A percentile compares a stretch with the other conserved stretches of the same genome.
phyloP scores from a whole-genome alignment of 352 stramenopile species.

The Globisporangium rhizosaccharum region DNA sequence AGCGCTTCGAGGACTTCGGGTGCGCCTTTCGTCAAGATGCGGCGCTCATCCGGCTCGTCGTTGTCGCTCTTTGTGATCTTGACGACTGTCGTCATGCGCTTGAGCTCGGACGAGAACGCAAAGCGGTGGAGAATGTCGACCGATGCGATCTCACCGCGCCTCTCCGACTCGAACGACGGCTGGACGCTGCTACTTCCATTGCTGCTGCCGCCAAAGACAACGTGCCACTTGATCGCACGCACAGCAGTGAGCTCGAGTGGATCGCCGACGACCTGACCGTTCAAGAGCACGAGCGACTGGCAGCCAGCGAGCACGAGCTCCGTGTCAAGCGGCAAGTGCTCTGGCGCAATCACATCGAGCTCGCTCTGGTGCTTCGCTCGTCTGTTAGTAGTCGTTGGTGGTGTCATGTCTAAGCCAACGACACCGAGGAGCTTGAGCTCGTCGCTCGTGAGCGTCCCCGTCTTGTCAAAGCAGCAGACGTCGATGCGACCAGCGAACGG shows the following conservation, averaged over 20 bases:
- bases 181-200: constrained; percentile 12
- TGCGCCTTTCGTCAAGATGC: constrained; percentile 90
- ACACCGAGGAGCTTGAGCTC: constrained; percentile 63
- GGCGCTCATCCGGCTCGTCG: constrained; percentile 23
- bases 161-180: constrained; percentile 26
- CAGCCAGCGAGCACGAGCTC: constrained; percentile 68
- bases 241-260: constrained; percentile 92
- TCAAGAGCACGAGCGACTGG: constrained; percentile 88
- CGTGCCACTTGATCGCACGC: constrained; percentile 67
- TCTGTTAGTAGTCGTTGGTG: background rate
- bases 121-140: constrained; percentile 79
- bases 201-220: constrained; percentile 18
- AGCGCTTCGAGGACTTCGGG: constrained; percentile 87
- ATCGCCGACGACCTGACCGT: constrained; percentile 89
- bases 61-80: constrained; percentile 24
- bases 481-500: constrained; percentile 89
- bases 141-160: constrained; percentile 22
- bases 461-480: constrained; percentile 95
- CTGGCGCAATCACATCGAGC: constrained; percentile 26
- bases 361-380: constrained; percentile 11
- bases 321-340: constrained; percentile 27
- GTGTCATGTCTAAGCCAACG: constrained; percentile 17
- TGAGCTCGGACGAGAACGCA: constrained; percentile 86
- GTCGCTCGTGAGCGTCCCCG: constrained; percentile 93
- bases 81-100: constrained; percentile 91